These are phyloP conservation scores for Umbelopsis sp. DNA, from an alignment of 371 early-diverging fungal species.

Conservation along the genomic window DNA sequence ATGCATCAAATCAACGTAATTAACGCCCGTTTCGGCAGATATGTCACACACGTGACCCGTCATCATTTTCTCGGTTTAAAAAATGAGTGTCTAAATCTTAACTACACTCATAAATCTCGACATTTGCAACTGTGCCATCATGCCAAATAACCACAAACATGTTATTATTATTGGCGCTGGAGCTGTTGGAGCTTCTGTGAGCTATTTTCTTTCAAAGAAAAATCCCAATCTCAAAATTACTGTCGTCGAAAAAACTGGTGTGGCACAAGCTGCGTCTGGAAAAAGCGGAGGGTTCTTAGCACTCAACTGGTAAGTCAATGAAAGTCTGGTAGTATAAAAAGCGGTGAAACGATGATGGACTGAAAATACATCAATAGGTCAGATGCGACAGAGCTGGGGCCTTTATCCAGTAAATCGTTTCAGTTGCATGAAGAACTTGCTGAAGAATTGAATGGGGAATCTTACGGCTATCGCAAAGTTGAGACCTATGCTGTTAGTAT, in stretches of 20 bases:
- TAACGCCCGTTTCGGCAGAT: no score
- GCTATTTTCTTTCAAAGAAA: constrained; percentile 60
- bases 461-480: constrained; percentile 65
- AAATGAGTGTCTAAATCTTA: no score
- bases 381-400: constrained; percentile 49
- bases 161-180: constrained; percentile 55
- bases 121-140: background rate
- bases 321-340: background rate
- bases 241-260: constrained; percentile 60
- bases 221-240: constrained; percentile 39
- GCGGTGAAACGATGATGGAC: background rate
- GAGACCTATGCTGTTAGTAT: constrained; percentile 52
- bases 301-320: constrained; percentile 51
- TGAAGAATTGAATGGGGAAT: constrained; percentile 50
- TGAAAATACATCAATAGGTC: constrained; percentile 30
- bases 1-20: no score
- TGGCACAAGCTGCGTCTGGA: constrained; percentile 71
- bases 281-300: constrained; percentile 79
- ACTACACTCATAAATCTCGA: background rate
- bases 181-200: constrained; percentile 63
- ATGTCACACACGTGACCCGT: no score
- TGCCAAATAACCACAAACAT: constrained; percentile 23
- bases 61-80: no score
- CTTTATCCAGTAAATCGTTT: constrained; percentile 58
- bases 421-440: constrained; percentile 66